phyloP scores from a whole-genome alignment of 2,329 filamentous ascomycete species.

The Penicillium griseofulvum region DNA sequence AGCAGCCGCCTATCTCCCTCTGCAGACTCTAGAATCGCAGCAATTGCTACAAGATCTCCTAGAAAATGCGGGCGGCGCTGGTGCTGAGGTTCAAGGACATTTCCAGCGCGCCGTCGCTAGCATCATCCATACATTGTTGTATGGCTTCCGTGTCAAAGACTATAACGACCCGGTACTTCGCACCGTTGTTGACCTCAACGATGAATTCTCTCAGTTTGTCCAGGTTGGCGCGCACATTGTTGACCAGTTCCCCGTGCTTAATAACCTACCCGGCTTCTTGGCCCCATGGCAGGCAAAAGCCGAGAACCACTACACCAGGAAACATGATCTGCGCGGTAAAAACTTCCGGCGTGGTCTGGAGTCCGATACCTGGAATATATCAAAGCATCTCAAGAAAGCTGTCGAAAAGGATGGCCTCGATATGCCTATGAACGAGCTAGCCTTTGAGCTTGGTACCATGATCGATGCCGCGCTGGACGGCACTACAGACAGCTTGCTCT shows the following conservation, averaged over 20 bases:
- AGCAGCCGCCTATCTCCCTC: slow-evolving; percentile 13
- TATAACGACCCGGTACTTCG: not conserved
- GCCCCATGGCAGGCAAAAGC: slow-evolving; percentile 46
- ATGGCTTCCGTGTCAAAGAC: not conserved
- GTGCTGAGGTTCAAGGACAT: not conserved
- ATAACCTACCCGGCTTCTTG: slow-evolving; percentile 44
- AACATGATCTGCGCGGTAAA: not conserved
- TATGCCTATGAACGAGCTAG: not conserved
- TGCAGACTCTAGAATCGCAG: not conserved
- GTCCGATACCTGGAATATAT: not conserved
- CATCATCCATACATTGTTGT: not conserved
- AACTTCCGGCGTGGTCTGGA: not conserved
- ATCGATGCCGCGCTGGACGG: not conserved
- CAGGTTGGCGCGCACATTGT: slow-evolving; percentile 23
- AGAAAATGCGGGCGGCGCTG: not conserved
- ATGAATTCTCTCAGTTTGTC: not conserved
- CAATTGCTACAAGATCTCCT: not conserved
- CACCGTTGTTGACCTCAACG: not conserved
- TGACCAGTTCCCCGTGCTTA: slow-evolving; percentile 47
- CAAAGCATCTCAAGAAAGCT: not conserved
- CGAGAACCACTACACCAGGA: slow-evolving; percentile 10
- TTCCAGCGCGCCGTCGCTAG: not conserved
- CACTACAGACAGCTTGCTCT: not conserved
- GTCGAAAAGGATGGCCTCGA: not conserved
- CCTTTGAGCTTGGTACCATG: not conserved